Evolutionary conservation across 148 eudicot genomes (phyloP), one percentile per base, ranked within the genome.

Genomic region (Rhododendron molle): DNA sequence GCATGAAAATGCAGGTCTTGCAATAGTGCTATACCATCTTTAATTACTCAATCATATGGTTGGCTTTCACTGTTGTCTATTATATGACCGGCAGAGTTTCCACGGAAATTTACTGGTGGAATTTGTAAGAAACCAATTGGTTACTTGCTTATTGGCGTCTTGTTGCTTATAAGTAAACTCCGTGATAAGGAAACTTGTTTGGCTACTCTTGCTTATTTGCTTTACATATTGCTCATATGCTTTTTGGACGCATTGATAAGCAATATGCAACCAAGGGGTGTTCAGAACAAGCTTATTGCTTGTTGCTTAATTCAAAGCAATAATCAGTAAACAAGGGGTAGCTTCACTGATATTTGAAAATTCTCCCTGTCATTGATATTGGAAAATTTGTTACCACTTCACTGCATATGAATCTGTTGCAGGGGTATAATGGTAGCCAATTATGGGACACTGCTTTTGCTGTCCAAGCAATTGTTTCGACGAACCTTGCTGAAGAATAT

Each of bases 391-490:
- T 26, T 15, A 71, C 77, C 47, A 18, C 72, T 50, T 50, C 46
- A 76, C 30, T 47, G 81, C 3, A 28, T 49, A 80, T 32, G 60
- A 40, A 52, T 62, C 38, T 74, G 78, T 83, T 88, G 87, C 94
- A 97, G 99, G 99, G 99, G 80, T 95, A 97, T 88, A 97, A 97
- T 90, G 99, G 99, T 83, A 95, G 98, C 87, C 99, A 97, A 88
- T 85, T 93, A 79, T 97, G 98, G 99, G 99, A 97, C 87, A 90
- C 98, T 83, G 86, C 98, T 84, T 97, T 97, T 90, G 92, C 96
- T 85, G 91, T 89, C 89, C 99, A 97, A 88, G 99, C 99, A 88
- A 92, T 97, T 86, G 49, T 95, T 62, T 89, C 98, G 26, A 91
- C 98, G 54, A 87, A 93, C 67, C 96, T 95, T 85, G 60, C 71